These are phyloP conservation scores for Cryptococcus sp. DNA, from an alignment of 1,284 basidiomycete genomes.

Conservation along the genomic window DNA sequence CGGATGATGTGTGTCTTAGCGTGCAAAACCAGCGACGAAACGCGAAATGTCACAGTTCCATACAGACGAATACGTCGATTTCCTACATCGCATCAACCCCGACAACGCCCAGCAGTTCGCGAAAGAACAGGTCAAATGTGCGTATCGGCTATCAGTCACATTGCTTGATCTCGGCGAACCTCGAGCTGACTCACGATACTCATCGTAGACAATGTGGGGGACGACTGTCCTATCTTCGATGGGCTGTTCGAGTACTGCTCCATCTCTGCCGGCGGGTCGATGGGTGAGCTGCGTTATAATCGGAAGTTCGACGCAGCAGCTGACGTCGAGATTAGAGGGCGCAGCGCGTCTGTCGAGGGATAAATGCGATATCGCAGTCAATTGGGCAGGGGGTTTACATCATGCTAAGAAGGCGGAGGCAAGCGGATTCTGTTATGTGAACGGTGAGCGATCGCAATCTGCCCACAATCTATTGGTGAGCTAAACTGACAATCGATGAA, in stretches of 20 bases:
- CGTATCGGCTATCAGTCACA: conserved; percentile 31
- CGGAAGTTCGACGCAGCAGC: neutral
- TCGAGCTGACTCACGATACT: neutral
- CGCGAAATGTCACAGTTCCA: conserved; percentile 97
- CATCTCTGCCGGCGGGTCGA: conserved; percentile 96
- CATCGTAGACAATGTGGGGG: conserved; percentile 74
- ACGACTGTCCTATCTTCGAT: conserved; percentile 98
- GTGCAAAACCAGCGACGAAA: conserved; percentile 98
- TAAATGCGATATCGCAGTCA: conserved; percentile 98
- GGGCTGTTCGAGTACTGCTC: conserved; percentile 98
- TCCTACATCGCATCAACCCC: conserved; percentile 78
- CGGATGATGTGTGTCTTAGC: conserved; percentile 58
- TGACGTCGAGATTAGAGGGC: conserved; percentile 67
- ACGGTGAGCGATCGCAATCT: conserved; percentile 62
- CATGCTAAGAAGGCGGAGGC: conserved; percentile 99
- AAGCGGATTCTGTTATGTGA: conserved; percentile 98
- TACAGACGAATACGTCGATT: conserved; percentile 91
- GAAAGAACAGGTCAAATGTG: conserved; percentile 96
- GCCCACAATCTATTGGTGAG: too few species aligned
- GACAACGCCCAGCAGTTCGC: conserved; percentile 84
- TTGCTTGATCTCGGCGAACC: neutral
- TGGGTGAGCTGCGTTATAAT: conserved; percentile 67
- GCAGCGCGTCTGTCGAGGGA: conserved; percentile 92
- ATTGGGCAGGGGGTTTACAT: conserved; percentile 97
- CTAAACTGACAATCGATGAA: conserved; percentile 33